These are phyloP conservation scores for Phytophthora chlamydospora DNA, from an alignment of 352 stramenopile genomes.

Conservation along the genomic window DNA sequence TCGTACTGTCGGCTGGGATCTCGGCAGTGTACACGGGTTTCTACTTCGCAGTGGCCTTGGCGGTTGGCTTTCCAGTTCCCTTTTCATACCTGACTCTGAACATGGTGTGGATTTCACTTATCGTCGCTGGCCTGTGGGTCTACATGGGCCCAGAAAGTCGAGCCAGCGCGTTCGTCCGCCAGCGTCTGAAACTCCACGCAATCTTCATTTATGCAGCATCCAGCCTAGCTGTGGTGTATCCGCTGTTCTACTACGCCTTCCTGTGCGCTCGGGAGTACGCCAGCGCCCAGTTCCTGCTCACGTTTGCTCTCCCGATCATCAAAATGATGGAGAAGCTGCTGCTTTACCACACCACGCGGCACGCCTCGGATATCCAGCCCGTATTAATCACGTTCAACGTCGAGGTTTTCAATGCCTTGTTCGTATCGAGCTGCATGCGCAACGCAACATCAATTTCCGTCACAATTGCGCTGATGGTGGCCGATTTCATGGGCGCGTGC, in stretches of 20 bases:
- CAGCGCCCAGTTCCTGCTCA: slow-evolving; percentile 25
- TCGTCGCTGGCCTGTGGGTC: slow-evolving; percentile 13
- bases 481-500: slow-evolving; percentile 28
- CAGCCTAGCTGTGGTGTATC: slow-evolving; percentile 24
- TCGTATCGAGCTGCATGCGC: slow-evolving; percentile 42
- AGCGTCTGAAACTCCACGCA: slow-evolving; percentile 18
- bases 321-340: slow-evolving; percentile 32
- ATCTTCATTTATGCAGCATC: slow-evolving; percentile 25
- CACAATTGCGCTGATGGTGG: slow-evolving; percentile 28
- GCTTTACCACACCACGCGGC: slow-evolving; percentile 21
- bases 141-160: slow-evolving; percentile 20
- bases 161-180: background rate
- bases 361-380: slow-evolving; percentile 30
- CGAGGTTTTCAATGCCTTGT: slow-evolving; percentile 43
- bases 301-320: slow-evolving; percentile 23
- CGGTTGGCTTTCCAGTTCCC: slow-evolving; percentile 23
- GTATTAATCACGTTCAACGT: slow-evolving; percentile 34
- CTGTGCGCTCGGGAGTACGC: slow-evolving; percentile 10
- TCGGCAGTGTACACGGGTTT: slow-evolving; percentile 8
- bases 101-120: slow-evolving; percentile 23
- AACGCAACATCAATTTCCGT: slow-evolving; percentile 28
- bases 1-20: slow-evolving; percentile 9
- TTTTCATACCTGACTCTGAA: slow-evolving; percentile 30
- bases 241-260: slow-evolving; percentile 33
- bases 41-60: slow-evolving; percentile 20